Base-by-base conservation (phyloP, 2,329 filamentous ascomycete genomes). In the Zopfia rhizophila region DNA sequence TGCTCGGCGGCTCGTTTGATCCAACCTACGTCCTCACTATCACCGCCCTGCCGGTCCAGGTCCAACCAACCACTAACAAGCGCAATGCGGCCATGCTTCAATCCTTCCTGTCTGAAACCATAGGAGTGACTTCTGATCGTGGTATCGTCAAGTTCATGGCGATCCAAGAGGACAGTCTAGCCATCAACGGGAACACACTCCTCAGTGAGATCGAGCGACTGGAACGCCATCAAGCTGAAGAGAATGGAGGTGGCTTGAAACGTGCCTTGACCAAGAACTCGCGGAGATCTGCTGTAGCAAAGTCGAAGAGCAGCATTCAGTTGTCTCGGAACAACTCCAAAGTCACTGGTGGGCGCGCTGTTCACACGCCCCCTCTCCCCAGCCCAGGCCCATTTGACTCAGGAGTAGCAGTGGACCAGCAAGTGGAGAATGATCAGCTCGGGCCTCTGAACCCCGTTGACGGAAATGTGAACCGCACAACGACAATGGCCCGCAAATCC, bases 11-110 rank as follows among this genome's bases (percentile, higher is more conserved):
- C 24, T 86, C 84, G 4, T 88, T 90, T 53, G 87, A 91, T 38
- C 88, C 90, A 3, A 89, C 90, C 14, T 97, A 96, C 65, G 81
- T 86, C 48, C 77, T 96, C 62, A 87, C 84, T 23, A 82, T 96
- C 48, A 86, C 82, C 24, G 86, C 90, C 1, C 77, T 94, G 7
- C 80, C 88, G 1, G 78, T 78, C 8, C 81, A 90, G 54, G 75
- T 94, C 45, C 85, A 87, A 50, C 83, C 89, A 0, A 82, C 85
- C 3, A 90, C 84, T 39, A 96, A 96, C 74, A 88, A 89, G 67
- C 84, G 90, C 52, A 94, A 93, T 68, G 85, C 90, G 1, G 79
- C 81, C n/a, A 73, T 95, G 13, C 82, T 95, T 3, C 89, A 94
- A 65, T 79, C 78, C n/a, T 87, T 89, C 66, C 81, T 96, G 69